Evolutionary conservation across 2,329 filamentous ascomycete species (phyloP), one percentile per base, ranked within the genome.

Genomic region (Talaromyces amestolkiae): DNA sequence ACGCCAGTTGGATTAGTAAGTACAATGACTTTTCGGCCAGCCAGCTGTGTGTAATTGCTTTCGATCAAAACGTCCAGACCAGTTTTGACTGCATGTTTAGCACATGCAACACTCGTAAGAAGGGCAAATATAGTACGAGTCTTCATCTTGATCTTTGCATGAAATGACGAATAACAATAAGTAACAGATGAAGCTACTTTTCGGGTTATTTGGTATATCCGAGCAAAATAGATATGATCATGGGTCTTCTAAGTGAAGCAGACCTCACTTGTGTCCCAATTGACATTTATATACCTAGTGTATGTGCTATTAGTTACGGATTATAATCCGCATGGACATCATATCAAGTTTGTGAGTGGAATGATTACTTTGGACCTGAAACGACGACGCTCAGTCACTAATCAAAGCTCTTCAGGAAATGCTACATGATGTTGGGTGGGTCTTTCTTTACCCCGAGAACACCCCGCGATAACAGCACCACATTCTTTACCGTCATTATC

Each of bases 1-100:
- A 64, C 43, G 22, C 63, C 63, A 5, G 63, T 64, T 13, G 63
- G 63, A 33, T 64, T 64, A 6, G 53, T 60, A 3, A 64, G 54
- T 41, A 53, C 56, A 39, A 64, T 64, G 15, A 64, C 63, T 41
- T 64, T 60, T 15, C 63, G 56, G 9, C 63, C 54, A 4, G 63
- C 63, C 15, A 64, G 35, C 35, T 64, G 53, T 1, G 54, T 51
- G 33, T 59, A 64, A 51, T 64, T 64, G 53, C 45, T 51, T 51
- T 51, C 43, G 7, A 58, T 47, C 31, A 64, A 56, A 33, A 64
- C 56, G 24, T 64, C 63, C 15, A 64, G 35, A 7, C 63, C 63
- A 7, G 54, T 64, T n/a, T 60, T 39, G 41, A 64, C 63, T 13
- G 47, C 13, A 31, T 58, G 54, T 41, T 60, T 60, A 19, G 63